Evolutionary conservation across 2,329 filamentous ascomycete genomes (phyloP).

Genomic region (Diplodia corticola): DNA sequence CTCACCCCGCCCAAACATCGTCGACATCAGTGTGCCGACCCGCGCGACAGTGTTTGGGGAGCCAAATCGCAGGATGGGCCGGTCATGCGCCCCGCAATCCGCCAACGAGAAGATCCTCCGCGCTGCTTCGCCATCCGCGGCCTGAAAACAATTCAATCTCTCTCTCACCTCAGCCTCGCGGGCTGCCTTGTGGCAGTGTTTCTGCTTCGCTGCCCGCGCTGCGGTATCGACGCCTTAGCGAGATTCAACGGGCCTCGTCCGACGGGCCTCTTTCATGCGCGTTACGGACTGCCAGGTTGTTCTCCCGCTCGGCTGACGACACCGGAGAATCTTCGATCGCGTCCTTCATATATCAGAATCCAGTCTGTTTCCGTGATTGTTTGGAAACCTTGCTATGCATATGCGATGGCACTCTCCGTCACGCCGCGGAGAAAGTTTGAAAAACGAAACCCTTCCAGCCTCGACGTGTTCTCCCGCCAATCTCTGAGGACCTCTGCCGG

Average conservation of each 20-base stretch:
- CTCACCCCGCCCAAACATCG: background rate
- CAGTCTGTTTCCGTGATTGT: constrained; percentile 17
- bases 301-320: background rate
- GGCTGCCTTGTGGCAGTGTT: constrained; percentile 11
- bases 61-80: constrained; percentile 1
- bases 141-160: background rate
- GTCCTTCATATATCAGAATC: constrained; percentile 16
- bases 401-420: background rate
- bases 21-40: background rate
- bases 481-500: background rate
- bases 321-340: background rate
- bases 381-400: constrained; percentile 17
- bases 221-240: constrained; percentile 8
- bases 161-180: background rate
- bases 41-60: background rate
- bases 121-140: constrained; percentile 1
- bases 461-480: constrained; percentile 6
- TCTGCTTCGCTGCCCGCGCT: background rate
- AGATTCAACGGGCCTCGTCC: constrained; percentile 15
- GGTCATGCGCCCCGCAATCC: constrained; percentile 5
- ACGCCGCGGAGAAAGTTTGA: constrained; percentile 8
- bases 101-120: background rate
- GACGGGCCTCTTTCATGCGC: constrained; percentile 18
- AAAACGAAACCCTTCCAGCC: constrained; percentile 19
- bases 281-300: background rate